These are phyloP conservation scores for Pterocarpus macrocarpus DNA, from an alignment of 306 rosid genomes.

Conservation along the genomic window DNA sequence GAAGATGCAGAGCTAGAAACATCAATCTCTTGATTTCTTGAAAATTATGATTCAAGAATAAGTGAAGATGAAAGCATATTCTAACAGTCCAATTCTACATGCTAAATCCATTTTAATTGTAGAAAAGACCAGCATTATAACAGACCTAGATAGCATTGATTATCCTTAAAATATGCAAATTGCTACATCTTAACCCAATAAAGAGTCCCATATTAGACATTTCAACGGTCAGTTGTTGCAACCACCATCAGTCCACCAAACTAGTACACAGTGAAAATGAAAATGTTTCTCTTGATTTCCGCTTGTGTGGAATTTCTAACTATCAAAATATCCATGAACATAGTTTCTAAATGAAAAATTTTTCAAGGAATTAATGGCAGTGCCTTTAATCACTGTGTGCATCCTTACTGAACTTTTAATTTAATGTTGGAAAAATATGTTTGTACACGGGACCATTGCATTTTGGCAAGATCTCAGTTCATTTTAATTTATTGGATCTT, in stretches of 20 bases:
- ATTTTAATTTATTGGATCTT: too few relatives aligned
- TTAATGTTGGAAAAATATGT: too few relatives aligned
- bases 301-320: background rate
- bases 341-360: too few relatives aligned
- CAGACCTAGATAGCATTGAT: slow-evolving; percentile 47
- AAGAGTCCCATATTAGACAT: slow-evolving; percentile 40
- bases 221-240: slow-evolving; percentile 4
- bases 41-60: slow-evolving; percentile 50
- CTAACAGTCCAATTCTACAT: slow-evolving; percentile 53
- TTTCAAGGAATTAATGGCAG: too few relatives aligned
- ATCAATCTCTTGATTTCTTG: slow-evolving; percentile 63
- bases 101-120: slow-evolving; percentile 58
- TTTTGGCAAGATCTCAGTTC: too few relatives aligned
- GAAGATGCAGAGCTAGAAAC: slow-evolving; percentile 66
- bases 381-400: too few relatives aligned
- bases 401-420: too few relatives aligned
- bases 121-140: slow-evolving; percentile 53
- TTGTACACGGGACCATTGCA: too few relatives aligned
- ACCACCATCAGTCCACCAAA: slow-evolving; percentile 28
- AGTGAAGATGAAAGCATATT: slow-evolving; percentile 49
- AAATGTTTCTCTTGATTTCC: background rate
- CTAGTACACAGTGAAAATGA: slow-evolving; percentile 12
- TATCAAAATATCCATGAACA: too few relatives aligned
- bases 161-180: slow-evolving; percentile 45
- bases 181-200: slow-evolving; percentile 46